Evolutionary conservation across 306 rosid species (phyloP).

Genomic region (Lathyrus oleraceus): DNA sequence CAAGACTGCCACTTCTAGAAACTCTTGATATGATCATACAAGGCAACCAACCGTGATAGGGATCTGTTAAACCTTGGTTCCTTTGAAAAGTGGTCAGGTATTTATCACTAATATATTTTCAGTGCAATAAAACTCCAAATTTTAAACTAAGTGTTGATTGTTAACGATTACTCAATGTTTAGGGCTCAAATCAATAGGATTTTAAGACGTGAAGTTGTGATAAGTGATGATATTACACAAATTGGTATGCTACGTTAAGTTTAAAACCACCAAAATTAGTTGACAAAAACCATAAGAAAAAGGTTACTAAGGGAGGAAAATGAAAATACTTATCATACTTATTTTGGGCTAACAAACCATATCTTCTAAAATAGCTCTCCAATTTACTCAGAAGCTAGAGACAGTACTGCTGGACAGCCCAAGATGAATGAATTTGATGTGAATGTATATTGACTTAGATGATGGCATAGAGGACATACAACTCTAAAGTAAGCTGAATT

Average conservation of each 20-base stretch:
- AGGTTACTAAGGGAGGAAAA: background rate
- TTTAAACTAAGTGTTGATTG: slow-evolving; percentile 17
- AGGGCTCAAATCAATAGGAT: background rate
- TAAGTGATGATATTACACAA: background rate
- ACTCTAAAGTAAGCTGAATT: too few species aligned
- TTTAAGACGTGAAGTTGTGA: background rate
- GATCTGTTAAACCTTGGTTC: slow-evolving; percentile 64
- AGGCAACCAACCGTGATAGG: slow-evolving; percentile 81
- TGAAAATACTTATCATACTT: too few species aligned
- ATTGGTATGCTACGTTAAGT: background rate
- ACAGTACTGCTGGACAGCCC: too few species aligned
- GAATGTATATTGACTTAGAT: too few species aligned
- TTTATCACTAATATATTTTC: slow-evolving; percentile 12
- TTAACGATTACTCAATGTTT: background rate
- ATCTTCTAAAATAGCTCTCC: too few species aligned
- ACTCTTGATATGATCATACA: slow-evolving; percentile 79
- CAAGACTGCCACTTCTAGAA: slow-evolving; percentile 57
- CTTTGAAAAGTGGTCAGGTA: slow-evolving; percentile 46
- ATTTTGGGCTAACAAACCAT: too few species aligned
- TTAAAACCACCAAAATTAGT: background rate
- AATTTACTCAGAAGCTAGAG: too few species aligned
- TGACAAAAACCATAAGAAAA: background rate
- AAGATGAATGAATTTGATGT: too few species aligned
- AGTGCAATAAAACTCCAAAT: background rate
- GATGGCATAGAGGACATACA: too few species aligned